Evolutionary conservation across 1,139 yeast genomes (phyloP).

Genomic region (Arxiozyma heterogenica): DNA sequence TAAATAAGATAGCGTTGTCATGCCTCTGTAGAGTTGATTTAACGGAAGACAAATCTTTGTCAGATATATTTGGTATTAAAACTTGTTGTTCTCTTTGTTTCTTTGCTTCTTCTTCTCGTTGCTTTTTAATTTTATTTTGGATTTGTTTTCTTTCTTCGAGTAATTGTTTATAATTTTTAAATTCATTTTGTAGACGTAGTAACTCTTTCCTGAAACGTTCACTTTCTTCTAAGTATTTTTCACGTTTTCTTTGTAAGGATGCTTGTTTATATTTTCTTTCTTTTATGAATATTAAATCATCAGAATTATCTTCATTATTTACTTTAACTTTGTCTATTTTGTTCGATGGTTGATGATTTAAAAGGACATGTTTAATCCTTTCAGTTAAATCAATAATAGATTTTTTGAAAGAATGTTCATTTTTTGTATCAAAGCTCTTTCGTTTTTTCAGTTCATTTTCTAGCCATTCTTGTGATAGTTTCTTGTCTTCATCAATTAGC

Average conservation of each 20-base stretch:
- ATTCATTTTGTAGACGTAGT: conserved; percentile 31
- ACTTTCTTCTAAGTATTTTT: conserved; percentile 19
- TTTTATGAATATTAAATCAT: conserved; percentile 30
- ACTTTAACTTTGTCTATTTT: not conserved
- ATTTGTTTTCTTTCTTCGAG: conserved; percentile 36
- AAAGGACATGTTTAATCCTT: conserved; percentile 20
- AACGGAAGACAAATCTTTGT: conserved; percentile 33
- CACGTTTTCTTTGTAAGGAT: conserved; percentile 24
- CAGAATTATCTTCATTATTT: conserved; percentile 10
- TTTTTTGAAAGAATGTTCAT: conserved; percentile 9
- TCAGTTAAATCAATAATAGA: conserved; percentile 24
- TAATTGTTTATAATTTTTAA: conserved; percentile 36
- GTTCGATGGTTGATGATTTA: conserved; percentile 7
- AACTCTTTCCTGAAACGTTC: conserved; percentile 18
- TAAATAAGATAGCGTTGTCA: conserved; percentile 33
- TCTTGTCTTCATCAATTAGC: conserved; percentile 17
- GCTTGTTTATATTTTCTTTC: conserved; percentile 22
- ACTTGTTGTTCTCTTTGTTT: not conserved
- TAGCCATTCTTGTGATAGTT: not conserved
- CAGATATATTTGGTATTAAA: conserved; percentile 27
- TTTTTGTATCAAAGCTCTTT: not conserved
- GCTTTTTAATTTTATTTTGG: conserved; percentile 33
- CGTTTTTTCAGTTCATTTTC: not conserved
- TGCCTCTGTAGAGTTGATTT: conserved; percentile 33
- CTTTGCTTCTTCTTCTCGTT: conserved; percentile 25